A percentile compares a stretch with the other conserved stretches of the same genome.
These are phyloP conservation scores for Scedosporium dehoogii DNA, from an alignment of 2,329 filamentous ascomycete species.

Conservation along the genomic window DNA sequence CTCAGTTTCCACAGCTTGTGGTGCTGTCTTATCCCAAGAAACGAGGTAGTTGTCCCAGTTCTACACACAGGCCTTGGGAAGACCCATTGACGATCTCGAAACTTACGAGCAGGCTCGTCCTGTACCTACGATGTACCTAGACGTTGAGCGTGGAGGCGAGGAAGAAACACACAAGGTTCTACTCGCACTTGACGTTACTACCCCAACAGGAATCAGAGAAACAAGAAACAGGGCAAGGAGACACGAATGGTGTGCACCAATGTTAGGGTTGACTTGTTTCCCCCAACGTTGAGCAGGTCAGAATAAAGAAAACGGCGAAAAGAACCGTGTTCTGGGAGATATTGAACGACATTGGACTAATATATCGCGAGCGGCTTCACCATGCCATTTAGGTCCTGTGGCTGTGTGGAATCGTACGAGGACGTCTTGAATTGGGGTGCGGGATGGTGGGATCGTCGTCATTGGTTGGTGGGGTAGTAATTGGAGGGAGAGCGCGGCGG, in stretches of 20 bases:
- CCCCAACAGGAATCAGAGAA: too few species aligned
- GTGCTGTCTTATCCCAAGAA: background rate
- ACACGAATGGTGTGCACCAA: too few species aligned
- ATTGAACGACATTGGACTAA: background rate
- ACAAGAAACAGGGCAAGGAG: too few species aligned
- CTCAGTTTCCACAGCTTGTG: background rate
- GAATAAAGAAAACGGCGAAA: too few species aligned
- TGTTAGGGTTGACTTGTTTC: too few species aligned
- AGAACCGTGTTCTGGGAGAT: too few species aligned
- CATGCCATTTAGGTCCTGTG: constrained; percentile 3
- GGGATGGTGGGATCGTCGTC: background rate
- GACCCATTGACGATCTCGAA: background rate
- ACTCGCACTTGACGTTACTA: too few species aligned
- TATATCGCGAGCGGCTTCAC: background rate
- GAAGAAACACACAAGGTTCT: too few species aligned
- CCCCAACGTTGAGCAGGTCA: too few species aligned
- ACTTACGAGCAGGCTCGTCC: background rate
- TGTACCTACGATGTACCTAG: too few species aligned
- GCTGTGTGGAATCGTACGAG: constrained; percentile 6
- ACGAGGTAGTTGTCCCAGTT: background rate
- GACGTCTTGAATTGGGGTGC: background rate
- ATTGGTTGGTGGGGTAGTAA: background rate
- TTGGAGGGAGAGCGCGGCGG: background rate
- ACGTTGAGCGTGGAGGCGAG: too few species aligned
- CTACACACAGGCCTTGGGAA: background rate